phyloP scores from a whole-genome alignment of 2,329 filamentous ascomycete species.

The Seiridium cupressi region DNA sequence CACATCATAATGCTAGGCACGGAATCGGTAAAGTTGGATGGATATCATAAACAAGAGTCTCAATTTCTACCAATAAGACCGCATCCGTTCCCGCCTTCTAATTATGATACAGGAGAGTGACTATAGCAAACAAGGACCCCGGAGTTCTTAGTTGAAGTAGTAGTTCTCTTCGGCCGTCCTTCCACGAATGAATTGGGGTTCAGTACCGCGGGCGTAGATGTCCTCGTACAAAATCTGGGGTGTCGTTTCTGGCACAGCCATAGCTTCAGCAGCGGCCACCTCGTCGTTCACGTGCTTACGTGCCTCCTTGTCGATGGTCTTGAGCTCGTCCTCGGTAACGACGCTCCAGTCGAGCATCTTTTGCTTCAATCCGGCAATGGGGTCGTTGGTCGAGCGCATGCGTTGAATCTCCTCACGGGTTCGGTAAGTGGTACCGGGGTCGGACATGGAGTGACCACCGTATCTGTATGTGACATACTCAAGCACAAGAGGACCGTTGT shows the following conservation, averaged over 20 bases:
- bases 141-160: slow-evolving; percentile 66
- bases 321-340: slow-evolving; percentile 90
- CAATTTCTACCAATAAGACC: slow-evolving; percentile 7
- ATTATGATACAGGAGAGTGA: slow-evolving; percentile 11
- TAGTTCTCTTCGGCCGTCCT: slow-evolving; percentile 90
- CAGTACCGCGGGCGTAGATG: slow-evolving; percentile 86
- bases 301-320: slow-evolving; percentile 92
- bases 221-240: slow-evolving; percentile 90
- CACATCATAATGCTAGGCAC: too few species aligned
- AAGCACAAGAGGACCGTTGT: slow-evolving; percentile 91
- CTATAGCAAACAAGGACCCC: slow-evolving; percentile 7
- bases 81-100: slow-evolving; percentile 10
- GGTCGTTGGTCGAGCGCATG: slow-evolving; percentile 98
- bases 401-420: slow-evolving; percentile 99
- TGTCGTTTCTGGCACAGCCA: slow-evolving; percentile 76
- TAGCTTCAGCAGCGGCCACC: slow-evolving; percentile 86
- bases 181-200: slow-evolving; percentile 86
- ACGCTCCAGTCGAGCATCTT: slow-evolving; percentile 97
- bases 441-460: slow-evolving; percentile 99
- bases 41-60: slow-evolving; percentile 6
- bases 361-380: slow-evolving; percentile 96
- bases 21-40: background rate
- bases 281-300: slow-evolving; percentile 82
- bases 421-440: slow-evolving; percentile 98
- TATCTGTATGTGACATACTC: slow-evolving; percentile 99